Conservation (phyloP, 768 basidiomycete genomes). For the Amylocystis lapponica region DNA sequence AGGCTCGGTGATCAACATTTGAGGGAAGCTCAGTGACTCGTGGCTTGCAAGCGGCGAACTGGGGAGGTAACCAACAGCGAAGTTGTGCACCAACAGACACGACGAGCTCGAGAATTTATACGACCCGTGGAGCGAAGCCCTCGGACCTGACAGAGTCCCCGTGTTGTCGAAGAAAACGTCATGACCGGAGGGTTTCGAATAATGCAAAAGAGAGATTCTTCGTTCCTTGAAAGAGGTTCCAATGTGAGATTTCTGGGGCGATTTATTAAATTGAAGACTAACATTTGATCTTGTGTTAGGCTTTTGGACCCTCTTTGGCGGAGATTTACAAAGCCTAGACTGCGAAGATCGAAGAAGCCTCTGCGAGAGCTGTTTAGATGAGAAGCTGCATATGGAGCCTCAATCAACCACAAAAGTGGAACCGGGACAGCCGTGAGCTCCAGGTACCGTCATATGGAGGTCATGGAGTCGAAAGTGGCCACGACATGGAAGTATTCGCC, state of each 20-base stretch:
- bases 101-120: slow-evolving; percentile 1
- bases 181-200: not conserved
- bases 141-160: not conserved
- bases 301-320: slow-evolving; percentile 25
- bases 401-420: slow-evolving; percentile 12
- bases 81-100: too few relatives aligned
- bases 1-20: too few relatives aligned
- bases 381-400: slow-evolving; percentile 6
- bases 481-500: too few relatives aligned
- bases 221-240: not conserved
- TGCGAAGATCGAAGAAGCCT: slow-evolving; percentile 15
- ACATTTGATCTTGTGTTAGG: slow-evolving; percentile 18
- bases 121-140: slow-evolving; percentile 1
- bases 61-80: too few relatives aligned
- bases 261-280: not conserved
- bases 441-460: slow-evolving; percentile 13
- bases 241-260: slow-evolving; percentile 1
- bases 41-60: too few relatives aligned
- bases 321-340: slow-evolving; percentile 12
- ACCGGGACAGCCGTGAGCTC: slow-evolving; percentile 11
- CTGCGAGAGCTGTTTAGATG: too few relatives aligned
- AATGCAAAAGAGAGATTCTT: not conserved
- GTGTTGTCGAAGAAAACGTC: slow-evolving; percentile 1
- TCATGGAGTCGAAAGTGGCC: too few relatives aligned
- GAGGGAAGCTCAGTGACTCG: too few relatives aligned